phyloP scores from a whole-genome alignment of 164 flowering plant species.

The Annona cherimola region DNA sequence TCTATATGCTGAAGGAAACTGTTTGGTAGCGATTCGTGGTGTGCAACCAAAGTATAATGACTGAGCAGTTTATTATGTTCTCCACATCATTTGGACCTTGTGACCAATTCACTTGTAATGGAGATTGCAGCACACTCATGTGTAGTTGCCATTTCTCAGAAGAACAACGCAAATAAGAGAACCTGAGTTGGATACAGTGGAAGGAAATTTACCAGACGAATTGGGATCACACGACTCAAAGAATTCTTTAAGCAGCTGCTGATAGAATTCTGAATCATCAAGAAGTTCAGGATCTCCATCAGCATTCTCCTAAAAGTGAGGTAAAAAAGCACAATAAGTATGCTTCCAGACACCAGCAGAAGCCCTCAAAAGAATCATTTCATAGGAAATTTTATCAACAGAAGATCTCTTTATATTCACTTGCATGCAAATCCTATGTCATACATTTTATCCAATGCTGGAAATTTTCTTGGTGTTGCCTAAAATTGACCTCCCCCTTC shows the following conservation, averaged over 20 bases:
- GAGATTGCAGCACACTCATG: too few species aligned
- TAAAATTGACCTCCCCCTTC: background rate
- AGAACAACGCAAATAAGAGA: too few species aligned
- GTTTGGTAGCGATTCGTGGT: background rate
- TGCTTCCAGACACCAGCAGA: too few species aligned
- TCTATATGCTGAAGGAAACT: background rate
- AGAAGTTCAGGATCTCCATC: constrained; percentile 92
- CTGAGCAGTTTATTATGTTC: too few species aligned
- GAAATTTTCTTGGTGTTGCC: background rate
- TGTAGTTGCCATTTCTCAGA: too few species aligned
- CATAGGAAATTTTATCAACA: background rate
- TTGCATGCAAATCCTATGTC: background rate
- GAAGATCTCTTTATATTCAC: background rate
- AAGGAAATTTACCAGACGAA: constrained; percentile 47
- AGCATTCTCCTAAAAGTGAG: constrained; percentile 31
- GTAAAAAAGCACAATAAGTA: constrained; percentile 5
- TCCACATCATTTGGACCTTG: too few species aligned
- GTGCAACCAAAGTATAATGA: too few species aligned
- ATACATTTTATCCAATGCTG: background rate
- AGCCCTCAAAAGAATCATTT: too few species aligned
- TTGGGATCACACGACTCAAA: constrained; percentile 67
- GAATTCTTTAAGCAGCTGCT: constrained; percentile 87
- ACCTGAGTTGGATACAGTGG: background rate
- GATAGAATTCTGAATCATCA: constrained; percentile 85
- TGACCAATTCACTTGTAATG: too few species aligned